Evolutionary conservation across 768 basidiomycete species (phyloP), one percentile per base, ranked within the genome.

Genomic region (Ephemerocybe angulata): DNA sequence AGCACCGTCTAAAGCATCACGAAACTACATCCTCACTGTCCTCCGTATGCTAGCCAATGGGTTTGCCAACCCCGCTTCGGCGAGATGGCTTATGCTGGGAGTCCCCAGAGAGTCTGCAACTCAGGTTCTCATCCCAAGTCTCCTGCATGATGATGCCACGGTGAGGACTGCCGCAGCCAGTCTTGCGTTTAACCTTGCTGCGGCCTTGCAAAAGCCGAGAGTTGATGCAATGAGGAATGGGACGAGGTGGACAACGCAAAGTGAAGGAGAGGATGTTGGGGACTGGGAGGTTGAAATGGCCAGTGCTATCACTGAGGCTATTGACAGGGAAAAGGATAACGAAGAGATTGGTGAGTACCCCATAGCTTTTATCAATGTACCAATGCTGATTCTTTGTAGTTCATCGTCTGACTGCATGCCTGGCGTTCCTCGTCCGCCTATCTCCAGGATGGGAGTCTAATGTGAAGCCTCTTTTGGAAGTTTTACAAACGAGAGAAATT

Each of bases 241-340:
- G 13, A 62, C 57, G 31, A 60, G 79, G 3, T 61, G 65, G 30
- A 60, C 61, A 33, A 57, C 54, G 3, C 70, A 72, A 24, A 70
- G 68, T 2, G 76, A 74, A 25, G 60, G 57, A 13, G 74, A 71
- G 15, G 84, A 81, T 50, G 82, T 84, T 52, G 90, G 80, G 19
- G 93, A 94, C 52, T 95, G 91, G 90, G 85, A 92, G 63, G 75
- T 89, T 0, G 95, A 97, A 72, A 69, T 96, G 29, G 74, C 86
- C 2, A 90, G 87, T 62, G 95, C 90, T 1, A 64, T 97, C n/a
- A 66, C 94, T 0, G 90, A 93, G 67, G 90, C 88, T 17, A 63
- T 96, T 19, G 78, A 76, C 49, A 79, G 80, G 58, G 93, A 96
- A 71, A 79, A 72, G 58, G 70, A 74, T 52, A 89, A 77, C 59